Conservation (phyloP, 2,329 filamentous ascomycete genomes). For the Penicillium crustosum region DNA sequence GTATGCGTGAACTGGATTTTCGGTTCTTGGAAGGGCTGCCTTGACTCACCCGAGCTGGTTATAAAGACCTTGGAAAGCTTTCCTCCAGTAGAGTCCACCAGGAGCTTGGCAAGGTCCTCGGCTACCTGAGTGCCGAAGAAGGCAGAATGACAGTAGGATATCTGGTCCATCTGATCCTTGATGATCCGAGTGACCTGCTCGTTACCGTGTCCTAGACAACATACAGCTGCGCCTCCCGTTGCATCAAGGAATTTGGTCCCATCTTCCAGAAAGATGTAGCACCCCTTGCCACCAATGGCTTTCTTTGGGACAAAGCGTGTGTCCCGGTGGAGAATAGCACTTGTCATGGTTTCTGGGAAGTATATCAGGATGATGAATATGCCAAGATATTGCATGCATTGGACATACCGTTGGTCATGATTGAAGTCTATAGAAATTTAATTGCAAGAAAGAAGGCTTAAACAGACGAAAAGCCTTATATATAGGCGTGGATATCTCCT, state of each 20-base stretch:
- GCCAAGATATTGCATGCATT: not conserved
- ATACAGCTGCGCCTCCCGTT: conserved; percentile 70
- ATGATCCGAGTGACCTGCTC: conserved; percentile 61
- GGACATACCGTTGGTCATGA: conserved; percentile 1
- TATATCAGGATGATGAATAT: not conserved
- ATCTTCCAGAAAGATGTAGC: conserved; percentile 54
- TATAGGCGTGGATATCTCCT: not conserved
- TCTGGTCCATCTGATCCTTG: conserved; percentile 56
- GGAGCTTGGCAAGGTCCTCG: conserved; percentile 53
- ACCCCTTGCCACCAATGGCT: conserved; percentile 52
- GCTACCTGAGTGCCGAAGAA: conserved; percentile 58
- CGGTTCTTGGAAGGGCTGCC: not conserved
- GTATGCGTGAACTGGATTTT: not conserved
- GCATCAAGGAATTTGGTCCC: conserved; percentile 68
- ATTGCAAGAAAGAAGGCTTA: not conserved
- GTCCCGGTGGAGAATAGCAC: conserved; percentile 54
- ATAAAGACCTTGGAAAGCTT: conserved; percentile 58
- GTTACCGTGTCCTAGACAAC: conserved; percentile 68
- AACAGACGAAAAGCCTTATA: not conserved
- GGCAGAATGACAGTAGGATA: conserved; percentile 60
- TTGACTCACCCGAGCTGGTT: conserved; percentile 54
- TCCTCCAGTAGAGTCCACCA: conserved; percentile 54
- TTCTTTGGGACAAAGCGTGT: conserved; percentile 49
- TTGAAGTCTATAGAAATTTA: not conserved
- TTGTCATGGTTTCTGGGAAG: conserved; percentile 12